These are phyloP conservation scores for Aspergillus sp. DNA, from an alignment of 2,329 filamentous ascomycete species.

Conservation along the genomic window DNA sequence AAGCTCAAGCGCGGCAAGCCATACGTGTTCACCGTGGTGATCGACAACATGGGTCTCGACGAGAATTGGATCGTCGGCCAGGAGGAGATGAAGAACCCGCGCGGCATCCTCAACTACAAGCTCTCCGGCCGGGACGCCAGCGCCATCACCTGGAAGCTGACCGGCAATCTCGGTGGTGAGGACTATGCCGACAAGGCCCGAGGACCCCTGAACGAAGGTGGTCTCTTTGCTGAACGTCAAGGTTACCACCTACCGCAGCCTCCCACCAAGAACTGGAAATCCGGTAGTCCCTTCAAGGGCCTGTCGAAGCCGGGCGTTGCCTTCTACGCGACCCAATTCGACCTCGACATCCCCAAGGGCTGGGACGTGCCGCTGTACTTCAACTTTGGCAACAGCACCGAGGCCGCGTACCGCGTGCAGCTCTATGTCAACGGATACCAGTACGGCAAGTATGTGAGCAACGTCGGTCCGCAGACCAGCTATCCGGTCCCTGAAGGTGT, in stretches of 20 bases:
- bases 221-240: slow-evolving; percentile 54
- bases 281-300: slow-evolving; percentile 37
- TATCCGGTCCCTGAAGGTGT: slow-evolving; percentile 75
- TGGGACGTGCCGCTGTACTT: slow-evolving; percentile 59
- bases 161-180: slow-evolving; percentile 59
- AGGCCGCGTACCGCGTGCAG: slow-evolving; percentile 60
- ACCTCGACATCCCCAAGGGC: slow-evolving; percentile 51
- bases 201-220: slow-evolving; percentile 60
- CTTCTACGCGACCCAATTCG: slow-evolving; percentile 54
- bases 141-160: slow-evolving; percentile 55
- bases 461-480: slow-evolving; percentile 70
- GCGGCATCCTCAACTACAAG: slow-evolving; percentile 52
- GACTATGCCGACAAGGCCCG: slow-evolving; percentile 52
- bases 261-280: slow-evolving; percentile 37
- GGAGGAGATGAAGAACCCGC: slow-evolving; percentile 59
- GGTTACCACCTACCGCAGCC: slow-evolving; percentile 57
- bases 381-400: slow-evolving; percentile 45
- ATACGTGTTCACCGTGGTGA: slow-evolving; percentile 66
- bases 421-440: slow-evolving; percentile 77
- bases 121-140: slow-evolving; percentile 39
- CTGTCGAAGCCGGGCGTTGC: slow-evolving; percentile 50
- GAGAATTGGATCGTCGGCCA: slow-evolving; percentile 62
- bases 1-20: slow-evolving; percentile 50
- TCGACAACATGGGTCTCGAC: slow-evolving; percentile 73
- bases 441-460: slow-evolving; percentile 65